Conservation (phyloP, 306 rosid genomes). For the Medicago arabica region DNA sequence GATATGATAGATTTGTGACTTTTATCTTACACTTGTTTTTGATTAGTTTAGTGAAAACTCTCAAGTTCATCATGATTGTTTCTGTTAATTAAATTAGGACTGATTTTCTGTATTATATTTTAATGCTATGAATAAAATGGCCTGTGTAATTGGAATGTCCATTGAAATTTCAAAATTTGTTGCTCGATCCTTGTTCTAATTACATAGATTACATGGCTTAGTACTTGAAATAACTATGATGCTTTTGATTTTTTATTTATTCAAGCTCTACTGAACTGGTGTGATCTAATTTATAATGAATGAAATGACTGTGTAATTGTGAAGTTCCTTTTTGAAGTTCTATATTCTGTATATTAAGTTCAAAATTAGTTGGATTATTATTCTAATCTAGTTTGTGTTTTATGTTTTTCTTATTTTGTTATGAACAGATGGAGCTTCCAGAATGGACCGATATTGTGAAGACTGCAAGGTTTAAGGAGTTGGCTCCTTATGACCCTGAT, state of each 20-base stretch:
- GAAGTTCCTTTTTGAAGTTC: not conserved
- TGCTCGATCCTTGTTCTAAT: no score
- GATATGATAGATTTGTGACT: not conserved
- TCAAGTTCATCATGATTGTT: not conserved
- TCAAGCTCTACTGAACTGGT: no score
- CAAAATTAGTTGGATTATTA: not conserved
- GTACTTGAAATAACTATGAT: no score
- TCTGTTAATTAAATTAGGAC: not conserved
- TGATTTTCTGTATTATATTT: not conserved
- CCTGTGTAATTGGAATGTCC: not conserved
- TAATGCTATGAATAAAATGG: not conserved
- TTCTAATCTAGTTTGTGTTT: not conserved
- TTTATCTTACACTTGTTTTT: no score
- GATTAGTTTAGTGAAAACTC: no score
- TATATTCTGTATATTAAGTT: not conserved
- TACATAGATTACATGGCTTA: no score
- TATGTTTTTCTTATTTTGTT: not conserved
- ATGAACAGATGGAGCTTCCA: slow-evolving; percentile 68
- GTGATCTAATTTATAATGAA: no score
- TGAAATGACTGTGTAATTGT: no score
- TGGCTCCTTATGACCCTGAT: slow-evolving; percentile 84
- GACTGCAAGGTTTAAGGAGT: slow-evolving; percentile 74
- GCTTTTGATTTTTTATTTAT: no score
- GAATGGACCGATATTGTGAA: slow-evolving; percentile 78
- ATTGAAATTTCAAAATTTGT: no score